These are phyloP conservation scores for Penicillium janthinellum DNA, from an alignment of 2,329 filamentous ascomycete species.

Conservation along the genomic window DNA sequence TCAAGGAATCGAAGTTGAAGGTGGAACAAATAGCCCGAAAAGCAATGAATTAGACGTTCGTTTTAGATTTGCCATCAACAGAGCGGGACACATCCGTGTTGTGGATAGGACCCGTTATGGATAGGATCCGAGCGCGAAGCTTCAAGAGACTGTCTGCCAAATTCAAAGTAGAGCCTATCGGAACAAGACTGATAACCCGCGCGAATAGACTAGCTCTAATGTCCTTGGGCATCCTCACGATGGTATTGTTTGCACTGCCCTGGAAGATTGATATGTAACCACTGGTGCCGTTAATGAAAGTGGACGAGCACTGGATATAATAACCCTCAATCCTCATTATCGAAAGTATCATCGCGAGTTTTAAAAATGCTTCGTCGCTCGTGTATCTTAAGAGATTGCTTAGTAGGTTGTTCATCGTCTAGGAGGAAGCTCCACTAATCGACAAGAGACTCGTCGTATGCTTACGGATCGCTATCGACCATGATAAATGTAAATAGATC, in stretches of 20 bases:
- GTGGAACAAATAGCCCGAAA: too few species aligned
- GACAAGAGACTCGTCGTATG: not conserved
- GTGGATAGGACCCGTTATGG: too few species aligned
- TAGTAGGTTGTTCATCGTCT: not conserved
- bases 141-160: not conserved
- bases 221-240: conserved; percentile 10
- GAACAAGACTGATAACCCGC: conserved; percentile 6
- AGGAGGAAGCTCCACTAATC: not conserved
- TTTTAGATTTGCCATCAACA: too few species aligned
- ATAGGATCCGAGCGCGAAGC: too few species aligned
- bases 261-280: not conserved
- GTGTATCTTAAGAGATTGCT: not conserved
- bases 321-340: conserved; percentile 5
- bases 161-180: not conserved
- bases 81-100: too few species aligned
- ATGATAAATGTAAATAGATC: not conserved
- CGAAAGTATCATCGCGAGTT: conserved; percentile 6
- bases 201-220: conserved; percentile 9
- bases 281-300: not conserved
- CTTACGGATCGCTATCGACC: not conserved
- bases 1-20: too few species aligned
- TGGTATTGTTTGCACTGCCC: conserved; percentile 3
- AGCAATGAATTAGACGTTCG: too few species aligned
- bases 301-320: conserved; percentile 1
- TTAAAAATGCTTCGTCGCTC: conserved; percentile 3